A percentile compares a stretch with the other conserved stretches of the same genome.
Evolutionary conservation across 768 basidiomycete species (phyloP).

Genomic region (Mycena galopus): DNA sequence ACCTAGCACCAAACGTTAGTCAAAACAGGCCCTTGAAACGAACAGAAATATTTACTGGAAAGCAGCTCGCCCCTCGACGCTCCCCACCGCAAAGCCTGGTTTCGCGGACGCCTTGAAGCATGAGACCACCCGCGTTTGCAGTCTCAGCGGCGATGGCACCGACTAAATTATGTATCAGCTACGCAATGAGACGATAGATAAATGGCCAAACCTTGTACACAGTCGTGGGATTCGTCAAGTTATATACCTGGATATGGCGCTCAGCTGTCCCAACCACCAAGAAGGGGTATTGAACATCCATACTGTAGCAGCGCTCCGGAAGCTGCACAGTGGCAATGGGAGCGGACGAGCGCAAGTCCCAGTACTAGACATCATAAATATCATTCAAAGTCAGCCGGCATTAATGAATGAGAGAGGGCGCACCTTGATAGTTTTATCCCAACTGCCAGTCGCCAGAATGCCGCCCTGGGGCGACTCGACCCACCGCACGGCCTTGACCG

Average conservation of each 20-base stretch:
- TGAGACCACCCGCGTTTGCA: constrained; percentile 90
- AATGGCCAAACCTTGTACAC: constrained; percentile 73
- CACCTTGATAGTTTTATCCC: constrained; percentile 98
- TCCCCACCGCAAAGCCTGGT: constrained; percentile 86
- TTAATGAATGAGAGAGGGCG: constrained; percentile 19
- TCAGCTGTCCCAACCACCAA: constrained; percentile 96
- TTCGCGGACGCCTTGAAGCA: constrained; percentile 79
- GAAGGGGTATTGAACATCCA: constrained; percentile 85
- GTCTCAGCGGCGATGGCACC: constrained; percentile 88
- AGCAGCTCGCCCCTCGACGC: constrained; percentile 92
- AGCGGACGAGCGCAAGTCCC: constrained; percentile 84
- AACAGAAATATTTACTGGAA: constrained; percentile 77
- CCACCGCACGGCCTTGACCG: constrained; percentile 86
- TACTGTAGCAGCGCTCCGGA: constrained; percentile 89
- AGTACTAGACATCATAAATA: too few relatives aligned
- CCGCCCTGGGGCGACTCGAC: constrained; percentile 80
- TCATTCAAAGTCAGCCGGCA: not conserved
- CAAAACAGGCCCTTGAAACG: not conserved
- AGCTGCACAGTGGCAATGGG: constrained; percentile 85
- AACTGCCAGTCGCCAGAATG: constrained; percentile 92
- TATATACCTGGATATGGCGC: constrained; percentile 90
- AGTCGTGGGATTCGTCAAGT: constrained; percentile 84
- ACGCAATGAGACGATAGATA: not conserved
- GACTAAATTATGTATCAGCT: constrained; percentile 58
- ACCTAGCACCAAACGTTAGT: constrained; percentile 58